phyloP scores from a whole-genome alignment of 1,284 basidiomycete genomes.

The Thecaphora thlaspeos region DNA sequence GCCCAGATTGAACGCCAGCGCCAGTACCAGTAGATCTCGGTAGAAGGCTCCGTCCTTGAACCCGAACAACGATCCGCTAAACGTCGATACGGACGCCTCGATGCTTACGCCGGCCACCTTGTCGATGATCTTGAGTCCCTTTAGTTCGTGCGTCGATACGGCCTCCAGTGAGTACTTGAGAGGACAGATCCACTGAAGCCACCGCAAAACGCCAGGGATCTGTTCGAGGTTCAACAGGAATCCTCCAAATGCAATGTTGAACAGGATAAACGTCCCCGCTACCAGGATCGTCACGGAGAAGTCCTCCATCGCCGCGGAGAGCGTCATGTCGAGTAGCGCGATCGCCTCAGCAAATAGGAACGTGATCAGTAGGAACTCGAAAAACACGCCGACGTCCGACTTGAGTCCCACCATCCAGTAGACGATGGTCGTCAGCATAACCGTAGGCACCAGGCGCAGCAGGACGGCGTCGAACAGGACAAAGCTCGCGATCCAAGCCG shows the following conservation, averaged over 20 bases:
- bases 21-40: conserved; percentile 39
- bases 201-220: conserved; percentile 30
- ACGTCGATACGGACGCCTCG: conserved; percentile 20
- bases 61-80: conserved; percentile 37
- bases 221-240: conserved; percentile 43
- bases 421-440: conserved; percentile 27
- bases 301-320: conserved; percentile 35
- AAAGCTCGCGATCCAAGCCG: conserved; percentile 38
- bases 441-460: conserved; percentile 27
- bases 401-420: conserved; percentile 49
- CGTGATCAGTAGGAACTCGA: conserved; percentile 44
- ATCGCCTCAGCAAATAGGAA: conserved; percentile 34
- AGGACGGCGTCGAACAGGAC: conserved; percentile 37
- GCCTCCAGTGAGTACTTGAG: conserved; percentile 50
- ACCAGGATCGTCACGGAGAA: conserved; percentile 35
- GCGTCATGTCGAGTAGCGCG: conserved; percentile 40
- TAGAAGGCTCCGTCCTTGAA: conserved; percentile 38
- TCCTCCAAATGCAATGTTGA: conserved; percentile 47
- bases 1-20: conserved; percentile 32
- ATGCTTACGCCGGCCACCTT: conserved; percentile 22
- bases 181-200: conserved; percentile 43
- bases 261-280: conserved; percentile 35
- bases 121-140: conserved; percentile 34
- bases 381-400: conserved; percentile 28
- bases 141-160: conserved; percentile 35